Conservation (phyloP, 2,329 filamentous ascomycete species). For the Setomelanomma holmii region DNA sequence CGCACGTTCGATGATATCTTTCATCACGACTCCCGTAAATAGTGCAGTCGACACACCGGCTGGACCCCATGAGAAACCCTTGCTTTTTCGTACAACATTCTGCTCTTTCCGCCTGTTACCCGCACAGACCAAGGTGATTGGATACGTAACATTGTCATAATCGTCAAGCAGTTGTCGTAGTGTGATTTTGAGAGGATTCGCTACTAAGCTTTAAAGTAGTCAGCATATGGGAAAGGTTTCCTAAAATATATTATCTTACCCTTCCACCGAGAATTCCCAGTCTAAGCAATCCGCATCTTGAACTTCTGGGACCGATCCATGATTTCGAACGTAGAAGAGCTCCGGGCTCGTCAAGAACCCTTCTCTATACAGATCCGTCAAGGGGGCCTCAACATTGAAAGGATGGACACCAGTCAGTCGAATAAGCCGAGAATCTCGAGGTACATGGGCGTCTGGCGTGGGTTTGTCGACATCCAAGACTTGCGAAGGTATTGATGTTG, state of each 20-base stretch:
- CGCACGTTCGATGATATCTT: slow-evolving; percentile 72
- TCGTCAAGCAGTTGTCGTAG: slow-evolving; percentile 74
- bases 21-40: slow-evolving; percentile 82
- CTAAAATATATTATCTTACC: slow-evolving; percentile 48
- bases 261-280: slow-evolving; percentile 86
- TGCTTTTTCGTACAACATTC: slow-evolving; percentile 87
- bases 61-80: slow-evolving; percentile 93
- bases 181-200: slow-evolving; percentile 74
- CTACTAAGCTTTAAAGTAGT: slow-evolving; percentile 65
- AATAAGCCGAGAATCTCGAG: slow-evolving; percentile 81
- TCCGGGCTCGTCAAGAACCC: slow-evolving; percentile 88
- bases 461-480: slow-evolving; percentile 78
- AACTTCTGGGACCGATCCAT: slow-evolving; percentile 81
- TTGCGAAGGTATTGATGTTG: slow-evolving; percentile 61
- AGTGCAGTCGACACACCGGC: slow-evolving; percentile 86
- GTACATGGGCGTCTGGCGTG: slow-evolving; percentile 83
- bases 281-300: slow-evolving; percentile 73
- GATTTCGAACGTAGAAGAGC: slow-evolving; percentile 90
- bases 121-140: slow-evolving; percentile 88
- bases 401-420: slow-evolving; percentile 87
- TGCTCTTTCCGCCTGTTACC: slow-evolving; percentile 93
- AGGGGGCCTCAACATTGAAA: slow-evolving; percentile 87
- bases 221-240: neutral
- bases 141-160: slow-evolving; percentile 83
- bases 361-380: slow-evolving; percentile 77